Base-by-base conservation (phyloP, 1,284 basidiomycete genomes). In the Stereum hirsutum region DNA sequence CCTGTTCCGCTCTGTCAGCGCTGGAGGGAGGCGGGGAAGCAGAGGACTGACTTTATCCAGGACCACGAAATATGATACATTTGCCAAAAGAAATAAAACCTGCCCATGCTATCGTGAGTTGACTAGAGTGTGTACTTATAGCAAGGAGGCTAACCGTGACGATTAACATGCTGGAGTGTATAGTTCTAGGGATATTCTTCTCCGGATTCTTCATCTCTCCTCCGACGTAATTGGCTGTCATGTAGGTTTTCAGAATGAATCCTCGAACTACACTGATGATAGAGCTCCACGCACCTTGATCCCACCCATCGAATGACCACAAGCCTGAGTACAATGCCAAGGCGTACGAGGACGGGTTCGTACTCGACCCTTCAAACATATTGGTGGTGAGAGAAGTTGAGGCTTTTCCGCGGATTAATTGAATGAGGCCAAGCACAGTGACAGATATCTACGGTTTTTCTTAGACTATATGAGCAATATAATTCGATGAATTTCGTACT, bases 281-380 rank as follows among this genome's bases (percentile, higher is more conserved):
- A n/a, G n/a, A n/a, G n/a, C n/a, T n/a, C n/a, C n/a, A n/a, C n/a
- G n/a, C n/a, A n/a, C n/a, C n/a, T 61, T 87, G 84, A 56, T 93
- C 90, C 89, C 92, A 97, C 0, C 94, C 92, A 58, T 94, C 91
- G 54, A 90, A 92, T 1, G 92, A 92, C 92, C 93, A 99, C 1
- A 99, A 64, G 0, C 92, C 92, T 10, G 90, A 95, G 63, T 98
- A 99, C 3, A 98, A 65, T 0, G 95, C 96, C 10, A 99, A 70
- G 4, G 95, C 92, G 62, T 93, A 99, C 3, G 81, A 70, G 3
- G 89, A 85, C 1, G 89, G 86, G 46, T 85, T 86, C 6, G 59
- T 74, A 43, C 85, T 88, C 3, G 90, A 85, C 2, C 77, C 82
- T 6, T 70, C 65, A 53, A 96, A 97, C 14, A 91, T 56, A 25